Conservation (phyloP, 2,329 filamentous ascomycete species). For the Ramularia collo-cygni region DNA sequence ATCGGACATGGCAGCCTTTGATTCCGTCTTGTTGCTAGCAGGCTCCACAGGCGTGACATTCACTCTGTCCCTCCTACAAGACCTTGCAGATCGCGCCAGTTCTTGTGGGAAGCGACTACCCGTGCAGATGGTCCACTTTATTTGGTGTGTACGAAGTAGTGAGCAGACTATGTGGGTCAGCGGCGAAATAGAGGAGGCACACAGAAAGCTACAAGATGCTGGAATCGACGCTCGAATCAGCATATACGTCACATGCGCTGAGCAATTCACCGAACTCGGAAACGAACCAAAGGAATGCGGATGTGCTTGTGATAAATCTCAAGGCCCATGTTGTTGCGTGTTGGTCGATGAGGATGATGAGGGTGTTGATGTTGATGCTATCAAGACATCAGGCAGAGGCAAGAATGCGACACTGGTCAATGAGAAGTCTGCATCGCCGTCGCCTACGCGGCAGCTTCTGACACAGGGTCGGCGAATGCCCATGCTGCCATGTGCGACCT, state of each 20-base stretch:
- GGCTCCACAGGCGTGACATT: constrained; percentile 27
- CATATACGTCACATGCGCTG: constrained; percentile 23
- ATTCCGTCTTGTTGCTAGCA: constrained; percentile 22
- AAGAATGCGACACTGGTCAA: constrained; percentile 1
- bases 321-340: constrained; percentile 21
- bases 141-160: constrained; percentile 23
- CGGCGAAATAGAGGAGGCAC: constrained; percentile 16
- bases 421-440: neutral
- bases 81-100: constrained; percentile 20
- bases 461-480: constrained; percentile 1
- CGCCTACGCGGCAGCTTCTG: neutral
- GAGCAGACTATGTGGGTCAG: constrained; percentile 17
- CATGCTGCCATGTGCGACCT: constrained; percentile 16
- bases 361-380: constrained; percentile 8
- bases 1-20: constrained; percentile 23
- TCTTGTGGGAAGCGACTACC: constrained; percentile 15
- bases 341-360: constrained; percentile 12
- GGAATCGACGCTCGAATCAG: constrained; percentile 19
- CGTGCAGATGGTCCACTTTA: constrained; percentile 17
- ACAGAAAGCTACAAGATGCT: constrained; percentile 11
- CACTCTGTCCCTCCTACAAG: constrained; percentile 20
- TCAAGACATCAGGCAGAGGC: constrained; percentile 2
- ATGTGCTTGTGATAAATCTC: constrained; percentile 21
- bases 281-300: constrained; percentile 16
- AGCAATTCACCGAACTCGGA: constrained; percentile 16